phyloP scores from a whole-genome alignment of 768 basidiomycete genomes.

The Termitomyces heimii region DNA sequence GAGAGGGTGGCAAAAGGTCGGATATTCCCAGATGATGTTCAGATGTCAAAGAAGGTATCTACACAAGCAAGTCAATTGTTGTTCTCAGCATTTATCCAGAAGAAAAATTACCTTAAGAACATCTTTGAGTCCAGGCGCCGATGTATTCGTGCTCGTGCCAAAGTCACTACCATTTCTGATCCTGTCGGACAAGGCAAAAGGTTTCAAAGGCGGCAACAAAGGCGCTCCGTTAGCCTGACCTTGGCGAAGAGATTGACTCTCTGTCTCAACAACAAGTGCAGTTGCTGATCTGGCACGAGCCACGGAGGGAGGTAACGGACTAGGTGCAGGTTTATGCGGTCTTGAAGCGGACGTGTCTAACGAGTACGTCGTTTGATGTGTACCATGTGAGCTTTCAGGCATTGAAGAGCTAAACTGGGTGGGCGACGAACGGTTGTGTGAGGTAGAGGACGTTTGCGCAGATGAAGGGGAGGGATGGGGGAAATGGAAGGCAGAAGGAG shows the following conservation, averaged over 20 bases:
- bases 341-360: conserved; percentile 38
- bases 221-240: conserved; percentile 13
- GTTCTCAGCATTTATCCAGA: not conserved
- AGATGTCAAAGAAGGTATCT: conserved; percentile 64
- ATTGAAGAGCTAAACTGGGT: conserved; percentile 24
- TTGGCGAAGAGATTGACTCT: conserved; percentile 9
- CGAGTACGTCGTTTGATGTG: conserved; percentile 55
- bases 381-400: conserved; percentile 21
- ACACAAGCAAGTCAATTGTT: not conserved
- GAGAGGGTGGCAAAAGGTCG: conserved; percentile 74
- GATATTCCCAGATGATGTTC: conserved; percentile 65
- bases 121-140: conserved; percentile 62
- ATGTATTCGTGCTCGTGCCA: conserved; percentile 26
- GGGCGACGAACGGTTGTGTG: conserved; percentile 22
- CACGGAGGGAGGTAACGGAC: conserved; percentile 25
- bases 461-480: conserved; percentile 22
- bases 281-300: conserved; percentile 38
- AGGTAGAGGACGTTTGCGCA: conserved; percentile 12
- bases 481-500: conserved; percentile 38
- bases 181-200: conserved; percentile 34
- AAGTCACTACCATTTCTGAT: conserved; percentile 45
- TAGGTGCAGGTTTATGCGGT: conserved; percentile 17
- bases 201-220: conserved; percentile 36
- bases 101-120: conserved; percentile 53
- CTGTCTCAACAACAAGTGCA: conserved; percentile 28